Conservation (phyloP, 129 eudicot species). For the Saposhnikovia divaricata region DNA sequence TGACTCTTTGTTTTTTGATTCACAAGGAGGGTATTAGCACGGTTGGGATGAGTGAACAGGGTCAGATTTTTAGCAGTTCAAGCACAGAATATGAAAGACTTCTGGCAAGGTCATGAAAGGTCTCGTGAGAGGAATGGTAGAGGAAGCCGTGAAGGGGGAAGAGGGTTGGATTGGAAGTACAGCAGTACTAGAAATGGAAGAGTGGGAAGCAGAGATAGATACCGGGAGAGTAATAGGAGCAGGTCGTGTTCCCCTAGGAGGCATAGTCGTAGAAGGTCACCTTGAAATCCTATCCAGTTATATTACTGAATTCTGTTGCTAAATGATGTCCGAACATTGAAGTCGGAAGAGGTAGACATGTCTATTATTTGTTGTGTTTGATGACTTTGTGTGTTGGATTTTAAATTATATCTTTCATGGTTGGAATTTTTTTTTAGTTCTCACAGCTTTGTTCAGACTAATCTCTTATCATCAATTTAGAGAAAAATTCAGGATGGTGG, state of each 20-base stretch:
- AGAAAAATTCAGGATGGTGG: too few species aligned
- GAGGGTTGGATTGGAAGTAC: conserved; percentile 49
- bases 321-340: conserved; percentile 36
- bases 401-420: conserved; percentile 26
- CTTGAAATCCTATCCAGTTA: conserved; percentile 40
- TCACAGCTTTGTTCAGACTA: conserved; percentile 82
- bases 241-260: conserved; percentile 68
- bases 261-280: conserved; percentile 46
- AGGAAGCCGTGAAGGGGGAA: conserved; percentile 44
- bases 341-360: conserved; percentile 62
- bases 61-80: too few species aligned
- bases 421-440: conserved; percentile 60
- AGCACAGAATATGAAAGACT: too few species aligned
- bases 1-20: too few species aligned
- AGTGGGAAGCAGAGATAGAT: conserved; percentile 70
- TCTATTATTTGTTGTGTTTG: conserved; percentile 24
- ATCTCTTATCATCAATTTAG: conserved; percentile 65
- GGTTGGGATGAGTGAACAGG: too few species aligned
- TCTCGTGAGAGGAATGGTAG: conserved; percentile 54
- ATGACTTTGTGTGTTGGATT: too few species aligned
- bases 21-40: too few species aligned
- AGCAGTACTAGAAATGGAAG: conserved; percentile 58
- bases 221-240: conserved; percentile 56
- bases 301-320: conserved; percentile 34
- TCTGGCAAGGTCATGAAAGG: conserved; percentile 45